These are phyloP conservation scores for Fusarium sp. DNA, from an alignment of 2,329 filamentous ascomycete species.

Conservation along the genomic window DNA sequence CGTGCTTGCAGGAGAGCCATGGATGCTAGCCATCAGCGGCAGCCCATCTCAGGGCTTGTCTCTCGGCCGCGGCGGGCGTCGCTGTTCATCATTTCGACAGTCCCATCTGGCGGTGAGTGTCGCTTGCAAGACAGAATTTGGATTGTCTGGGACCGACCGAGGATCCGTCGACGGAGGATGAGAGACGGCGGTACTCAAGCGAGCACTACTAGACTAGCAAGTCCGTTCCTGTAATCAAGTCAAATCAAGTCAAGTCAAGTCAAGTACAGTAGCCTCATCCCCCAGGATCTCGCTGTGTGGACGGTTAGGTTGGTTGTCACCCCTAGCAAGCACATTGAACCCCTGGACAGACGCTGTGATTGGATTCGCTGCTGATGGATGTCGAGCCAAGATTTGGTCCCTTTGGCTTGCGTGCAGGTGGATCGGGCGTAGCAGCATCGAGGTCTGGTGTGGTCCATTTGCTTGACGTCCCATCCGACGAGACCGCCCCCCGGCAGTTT, in stretches of 20 bases:
- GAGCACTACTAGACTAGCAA: conserved; percentile 28
- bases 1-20: conserved; percentile 40
- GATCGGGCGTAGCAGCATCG: conserved; percentile 40
- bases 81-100: conserved; percentile 36
- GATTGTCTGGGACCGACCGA: conserved; percentile 38
- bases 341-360: conserved; percentile 31
- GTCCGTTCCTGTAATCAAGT: conserved; percentile 11
- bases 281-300: conserved; percentile 30
- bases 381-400: conserved; percentile 38
- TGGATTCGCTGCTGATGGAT: conserved; percentile 30
- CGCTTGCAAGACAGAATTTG: conserved; percentile 23
- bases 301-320: conserved; percentile 39
- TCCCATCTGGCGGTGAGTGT: conserved; percentile 46
- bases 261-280: conserved; percentile 35
- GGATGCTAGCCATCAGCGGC: conserved; percentile 28
- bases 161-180: conserved; percentile 32
- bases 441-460: conserved; percentile 21
- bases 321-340: conserved; percentile 14
- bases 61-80: conserved; percentile 40
- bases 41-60: conserved; percentile 36
- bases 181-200: conserved; percentile 25
- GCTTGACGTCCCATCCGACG: conserved; percentile 31
- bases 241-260: conserved; percentile 21
- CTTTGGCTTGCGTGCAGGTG: conserved; percentile 43
- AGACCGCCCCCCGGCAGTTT: conserved; percentile 29